These are phyloP conservation scores for Coemansia guatemalensis DNA, from an alignment of 192 early-diverging fungal genomes.

Conservation along the genomic window DNA sequence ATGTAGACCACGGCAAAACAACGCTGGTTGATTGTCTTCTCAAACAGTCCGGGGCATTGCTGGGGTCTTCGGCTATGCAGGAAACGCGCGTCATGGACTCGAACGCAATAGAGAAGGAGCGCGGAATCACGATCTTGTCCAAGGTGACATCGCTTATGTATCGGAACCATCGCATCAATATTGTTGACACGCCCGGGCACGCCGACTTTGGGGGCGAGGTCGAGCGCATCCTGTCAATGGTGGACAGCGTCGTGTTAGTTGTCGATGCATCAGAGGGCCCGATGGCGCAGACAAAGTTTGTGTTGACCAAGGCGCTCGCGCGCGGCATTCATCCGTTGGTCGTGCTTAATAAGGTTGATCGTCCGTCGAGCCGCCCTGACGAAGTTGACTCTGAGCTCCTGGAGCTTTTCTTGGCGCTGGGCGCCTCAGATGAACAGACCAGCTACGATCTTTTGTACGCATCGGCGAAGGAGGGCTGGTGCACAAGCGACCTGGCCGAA, in stretches of 20 bases:
- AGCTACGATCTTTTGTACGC: slow-evolving; percentile 76
- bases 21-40: slow-evolving; percentile 66
- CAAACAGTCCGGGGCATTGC: slow-evolving; percentile 57
- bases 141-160: slow-evolving; percentile 78
- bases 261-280: slow-evolving; percentile 84
- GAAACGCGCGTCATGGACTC: slow-evolving; percentile 82
- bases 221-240: slow-evolving; percentile 86
- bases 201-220: slow-evolving; percentile 75
- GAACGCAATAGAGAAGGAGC: slow-evolving; percentile 78
- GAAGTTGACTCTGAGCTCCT: slow-evolving; percentile 78
- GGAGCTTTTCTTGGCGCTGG: slow-evolving; percentile 77
- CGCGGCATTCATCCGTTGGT: slow-evolving; percentile 73
- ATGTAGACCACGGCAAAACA: slow-evolving; percentile 89
- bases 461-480: slow-evolving; percentile 85
- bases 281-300: slow-evolving; percentile 90
- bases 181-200: slow-evolving; percentile 84
- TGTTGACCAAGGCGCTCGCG: slow-evolving; percentile 75
- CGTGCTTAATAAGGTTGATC: slow-evolving; percentile 84
- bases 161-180: slow-evolving; percentile 77
- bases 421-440: slow-evolving; percentile 77
- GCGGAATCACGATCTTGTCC: slow-evolving; percentile 87
- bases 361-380: slow-evolving; percentile 70
- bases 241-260: slow-evolving; percentile 83
- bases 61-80: slow-evolving; percentile 56
- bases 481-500: slow-evolving; percentile 56